Evolutionary conservation across 1,284 basidiomycete genomes (phyloP).

Genomic region (Puccinia horiana): DNA sequence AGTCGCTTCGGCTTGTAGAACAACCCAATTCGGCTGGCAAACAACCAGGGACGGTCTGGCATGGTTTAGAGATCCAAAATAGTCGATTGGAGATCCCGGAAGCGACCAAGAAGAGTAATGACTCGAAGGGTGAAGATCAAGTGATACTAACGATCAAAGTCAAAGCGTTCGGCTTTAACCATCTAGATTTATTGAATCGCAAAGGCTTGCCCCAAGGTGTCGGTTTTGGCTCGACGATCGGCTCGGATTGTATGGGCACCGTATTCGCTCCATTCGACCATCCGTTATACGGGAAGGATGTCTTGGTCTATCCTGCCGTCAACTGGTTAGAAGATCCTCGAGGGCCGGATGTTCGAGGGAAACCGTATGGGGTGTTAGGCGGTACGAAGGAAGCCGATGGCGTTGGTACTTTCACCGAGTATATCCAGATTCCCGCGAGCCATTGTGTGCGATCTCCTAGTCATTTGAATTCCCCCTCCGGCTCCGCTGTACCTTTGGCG

Average conservation of each 20-base stretch:
- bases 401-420: conserved; percentile 28
- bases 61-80: not conserved
- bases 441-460: conserved; percentile 13
- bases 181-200: conserved; percentile 41
- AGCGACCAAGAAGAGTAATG: not conserved
- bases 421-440: conserved; percentile 14
- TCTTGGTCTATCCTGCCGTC: conserved; percentile 35
- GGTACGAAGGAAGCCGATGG: conserved; percentile 21
- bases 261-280: conserved; percentile 1
- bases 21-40: too few relatives aligned
- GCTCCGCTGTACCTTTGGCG: conserved; percentile 24
- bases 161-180: conserved; percentile 30
- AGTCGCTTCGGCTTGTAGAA: too few relatives aligned
- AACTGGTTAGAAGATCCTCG: conserved; percentile 35
- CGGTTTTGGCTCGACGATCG: conserved; percentile 10
- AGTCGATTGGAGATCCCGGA: not conserved
- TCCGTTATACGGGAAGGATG: not conserved
- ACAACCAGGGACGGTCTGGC: too few relatives aligned
- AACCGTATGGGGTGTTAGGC: conserved; percentile 37
- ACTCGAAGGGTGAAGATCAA: not conserved
- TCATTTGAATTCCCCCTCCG: not conserved
- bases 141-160: conserved; percentile 20
- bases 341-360: conserved; percentile 24
- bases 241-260: conserved; percentile 38
- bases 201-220: conserved; percentile 15